Evolutionary conservation across 768 basidiomycete genomes (phyloP).

Genomic region (Mycena amicta): DNA sequence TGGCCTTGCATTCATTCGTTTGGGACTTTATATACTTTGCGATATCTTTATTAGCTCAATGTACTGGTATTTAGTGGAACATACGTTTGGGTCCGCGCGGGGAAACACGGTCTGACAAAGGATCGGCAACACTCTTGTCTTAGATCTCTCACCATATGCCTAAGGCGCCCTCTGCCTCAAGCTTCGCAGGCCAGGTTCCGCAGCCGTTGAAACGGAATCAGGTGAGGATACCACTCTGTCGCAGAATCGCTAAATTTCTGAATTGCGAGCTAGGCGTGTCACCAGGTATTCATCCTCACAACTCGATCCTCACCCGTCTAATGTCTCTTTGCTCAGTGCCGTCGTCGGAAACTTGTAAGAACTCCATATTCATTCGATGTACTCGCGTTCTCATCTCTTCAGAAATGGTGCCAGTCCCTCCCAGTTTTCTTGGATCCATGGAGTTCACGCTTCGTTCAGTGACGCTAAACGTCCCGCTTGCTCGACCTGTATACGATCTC

Average conservation of each 20-base stretch:
- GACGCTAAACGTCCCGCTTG: slow-evolving; percentile 73
- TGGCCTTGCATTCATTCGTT: background rate
- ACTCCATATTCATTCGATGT: slow-evolving; percentile 7
- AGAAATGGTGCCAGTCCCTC: slow-evolving; percentile 61
- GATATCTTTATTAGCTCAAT: background rate
- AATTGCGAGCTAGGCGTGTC: slow-evolving; percentile 10
- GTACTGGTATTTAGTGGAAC: background rate
- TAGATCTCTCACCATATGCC: slow-evolving; percentile 35
- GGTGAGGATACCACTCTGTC: too few relatives aligned
- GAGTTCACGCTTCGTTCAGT: slow-evolving; percentile 35
- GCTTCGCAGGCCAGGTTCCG: slow-evolving; percentile 40
- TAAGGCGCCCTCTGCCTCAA: slow-evolving; percentile 34
- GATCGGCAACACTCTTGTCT: background rate
- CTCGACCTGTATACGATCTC: slow-evolving; percentile 75
- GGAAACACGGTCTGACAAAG: background rate
- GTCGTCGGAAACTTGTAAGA: slow-evolving; percentile 71
- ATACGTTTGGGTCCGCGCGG: background rate
- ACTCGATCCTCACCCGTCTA: too few relatives aligned
- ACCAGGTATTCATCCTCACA: too few relatives aligned
- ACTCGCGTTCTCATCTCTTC: slow-evolving; percentile 17
- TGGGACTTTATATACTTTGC: background rate
- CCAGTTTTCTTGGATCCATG: background rate
- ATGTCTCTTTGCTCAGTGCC: too few relatives aligned
- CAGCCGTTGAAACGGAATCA: slow-evolving; percentile 48
- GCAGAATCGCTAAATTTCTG: too few relatives aligned